These are phyloP conservation scores for Solanum chmielewskii DNA, from an alignment of 257 asterid species.

Conservation along the genomic window DNA sequence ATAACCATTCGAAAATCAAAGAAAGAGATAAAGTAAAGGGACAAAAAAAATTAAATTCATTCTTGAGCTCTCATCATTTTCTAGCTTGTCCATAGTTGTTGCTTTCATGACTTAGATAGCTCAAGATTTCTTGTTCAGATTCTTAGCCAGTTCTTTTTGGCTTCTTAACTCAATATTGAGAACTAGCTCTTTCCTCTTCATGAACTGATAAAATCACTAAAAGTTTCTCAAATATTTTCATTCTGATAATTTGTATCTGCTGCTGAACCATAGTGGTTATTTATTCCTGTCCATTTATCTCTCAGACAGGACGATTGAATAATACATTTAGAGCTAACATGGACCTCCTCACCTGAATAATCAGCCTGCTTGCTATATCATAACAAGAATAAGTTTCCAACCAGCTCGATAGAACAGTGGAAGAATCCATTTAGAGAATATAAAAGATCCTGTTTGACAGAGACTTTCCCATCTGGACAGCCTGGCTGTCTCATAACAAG, in stretches of 20 bases:
- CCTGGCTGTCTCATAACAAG: neutral
- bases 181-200: neutral
- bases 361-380: neutral
- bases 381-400: neutral
- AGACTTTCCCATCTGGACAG: neutral
- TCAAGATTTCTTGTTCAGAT: neutral
- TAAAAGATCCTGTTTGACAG: neutral
- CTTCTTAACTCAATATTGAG: neutral
- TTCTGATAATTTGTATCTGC: neutral
- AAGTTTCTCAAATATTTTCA: neutral
- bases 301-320: neutral
- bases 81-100: neutral
- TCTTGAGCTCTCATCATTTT: neutral
- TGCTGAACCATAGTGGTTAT: neutral
- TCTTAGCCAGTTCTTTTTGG: neutral
- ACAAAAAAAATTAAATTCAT: neutral
- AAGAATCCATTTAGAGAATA: neutral
- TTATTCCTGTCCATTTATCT: neutral
- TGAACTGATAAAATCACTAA: neutral
- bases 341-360: neutral
- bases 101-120: neutral
- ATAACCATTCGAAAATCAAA: neutral
- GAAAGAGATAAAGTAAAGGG: neutral
- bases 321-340: neutral
- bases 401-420: neutral